Base-by-base conservation (phyloP, 345 rosid genomes). In the Salix exigua region DNA sequence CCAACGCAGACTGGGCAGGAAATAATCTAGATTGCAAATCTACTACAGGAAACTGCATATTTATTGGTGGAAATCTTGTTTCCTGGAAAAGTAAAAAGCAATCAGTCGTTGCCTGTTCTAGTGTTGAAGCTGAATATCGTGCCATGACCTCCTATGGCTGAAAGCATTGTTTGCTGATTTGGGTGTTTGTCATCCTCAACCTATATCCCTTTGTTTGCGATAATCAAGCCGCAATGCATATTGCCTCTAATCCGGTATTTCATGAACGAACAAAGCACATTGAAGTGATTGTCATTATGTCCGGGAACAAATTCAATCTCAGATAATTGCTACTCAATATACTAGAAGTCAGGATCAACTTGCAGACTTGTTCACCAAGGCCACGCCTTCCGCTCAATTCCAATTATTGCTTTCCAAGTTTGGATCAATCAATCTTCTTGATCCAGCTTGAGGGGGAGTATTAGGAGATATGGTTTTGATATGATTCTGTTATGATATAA, bases 71-170 rank as follows among this genome's bases (percentile, higher is more conserved):
- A 17, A 50, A 50, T 5, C 7, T 50, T 1, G 8, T 50, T 17
- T 50, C 8, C 0, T 18, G n/a, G 0, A 50, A 50, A 50, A 50
- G 9, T 50, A 6, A 50, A 50, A 46, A 50, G 5, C 19, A 50
- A 50, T 17, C 3, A 50, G 8, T 50, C 3, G 0, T 50, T 50
- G 3, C 55, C 5, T 0, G 2, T 6, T 5, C n/a, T 2, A 18
- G 2, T 0, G 0, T 1, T 1, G 3, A 50, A 50, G 9, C n/a
- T 0, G 3, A 18, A 17, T 50, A 50, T 50, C 2, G 1, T 0
- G 2, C 0, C 1, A 50, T 50, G 3, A 3, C 55, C 55, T 18
- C 21, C 2, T 50, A 50, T 50, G 2, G 9, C 0, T 18, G 1
- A 18, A 50, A 50, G 55, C n/a, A 48, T 16, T 48, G 2, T 0